Percentiles rank a stretch among this genome's conserved stretches.
Conservation (phyloP, 306 rosid genomes). For the Lablab purpureus region DNA sequence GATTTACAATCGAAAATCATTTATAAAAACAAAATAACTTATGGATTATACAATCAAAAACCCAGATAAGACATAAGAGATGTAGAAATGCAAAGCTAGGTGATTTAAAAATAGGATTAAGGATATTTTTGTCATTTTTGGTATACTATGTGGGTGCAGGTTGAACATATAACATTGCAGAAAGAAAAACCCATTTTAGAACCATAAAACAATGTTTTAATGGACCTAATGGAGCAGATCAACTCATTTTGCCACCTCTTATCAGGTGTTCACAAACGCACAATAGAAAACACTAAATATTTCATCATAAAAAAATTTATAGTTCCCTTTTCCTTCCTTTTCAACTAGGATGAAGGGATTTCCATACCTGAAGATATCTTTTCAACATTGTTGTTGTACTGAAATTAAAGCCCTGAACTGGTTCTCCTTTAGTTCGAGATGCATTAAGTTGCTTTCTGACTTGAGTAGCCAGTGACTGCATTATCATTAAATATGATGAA, state of each 20-base stretch:
- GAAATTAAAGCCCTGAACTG: constrained; percentile 83
- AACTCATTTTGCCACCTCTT: background rate
- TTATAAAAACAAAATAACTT: no score
- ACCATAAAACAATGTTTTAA: background rate
- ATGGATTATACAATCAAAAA: no score
- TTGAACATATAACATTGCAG: no score
- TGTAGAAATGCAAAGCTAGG: no score
- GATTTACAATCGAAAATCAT: no score
- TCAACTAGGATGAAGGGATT: background rate
- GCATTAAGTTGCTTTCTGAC: constrained; percentile 89
- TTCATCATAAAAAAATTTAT: background rate
- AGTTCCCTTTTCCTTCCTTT: constrained; percentile 9
- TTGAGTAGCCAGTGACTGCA: constrained; percentile 88
- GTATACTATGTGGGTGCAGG: no score
- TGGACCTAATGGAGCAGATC: background rate
- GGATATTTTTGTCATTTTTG: no score
- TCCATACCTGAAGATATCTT: constrained; percentile 78
- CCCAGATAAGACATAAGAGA: no score
- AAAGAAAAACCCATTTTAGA: no score
- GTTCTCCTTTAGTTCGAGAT: constrained; percentile 72
- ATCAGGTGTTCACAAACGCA: background rate
- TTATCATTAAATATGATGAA: constrained; percentile 19
- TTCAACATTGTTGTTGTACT: constrained; percentile 70
- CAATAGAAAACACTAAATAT: background rate
- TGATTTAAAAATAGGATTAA: no score